phyloP scores from a whole-genome alignment of 2,329 filamentous ascomycete species.

The Mycosphaerella sp. region DNA sequence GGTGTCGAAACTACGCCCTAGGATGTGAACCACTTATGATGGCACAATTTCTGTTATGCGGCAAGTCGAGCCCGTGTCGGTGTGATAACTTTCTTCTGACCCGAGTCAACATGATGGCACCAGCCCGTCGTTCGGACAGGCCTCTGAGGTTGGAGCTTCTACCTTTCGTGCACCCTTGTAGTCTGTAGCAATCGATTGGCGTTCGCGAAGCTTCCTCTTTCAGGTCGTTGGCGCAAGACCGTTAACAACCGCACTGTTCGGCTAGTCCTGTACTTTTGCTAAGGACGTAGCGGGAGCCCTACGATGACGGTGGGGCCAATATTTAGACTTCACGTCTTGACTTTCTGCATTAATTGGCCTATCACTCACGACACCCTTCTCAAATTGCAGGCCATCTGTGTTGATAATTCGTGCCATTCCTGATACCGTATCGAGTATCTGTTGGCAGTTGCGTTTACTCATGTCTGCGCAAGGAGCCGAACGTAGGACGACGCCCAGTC shows the following conservation, averaged over 20 bases:
- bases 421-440: background rate
- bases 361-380: background rate
- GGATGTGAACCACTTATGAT: background rate
- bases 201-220: background rate
- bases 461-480: background rate
- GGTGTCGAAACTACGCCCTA: background rate
- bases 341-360: background rate
- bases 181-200: background rate
- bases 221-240: background rate
- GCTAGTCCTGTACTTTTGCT: background rate
- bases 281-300: background rate
- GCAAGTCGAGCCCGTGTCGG: background rate
- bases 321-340: background rate
- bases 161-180: background rate
- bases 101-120: background rate
- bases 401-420: background rate
- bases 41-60: background rate
- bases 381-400: background rate
- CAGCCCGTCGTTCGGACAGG: background rate
- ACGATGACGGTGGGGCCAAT: background rate
- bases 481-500: background rate
- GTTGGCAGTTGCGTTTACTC: background rate
- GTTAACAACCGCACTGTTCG: background rate
- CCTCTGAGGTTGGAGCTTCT: background rate
- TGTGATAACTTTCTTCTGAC: background rate